Base-by-base conservation (phyloP, 2,329 filamentous ascomycete species). In the Fusarium fujikuroi region DNA sequence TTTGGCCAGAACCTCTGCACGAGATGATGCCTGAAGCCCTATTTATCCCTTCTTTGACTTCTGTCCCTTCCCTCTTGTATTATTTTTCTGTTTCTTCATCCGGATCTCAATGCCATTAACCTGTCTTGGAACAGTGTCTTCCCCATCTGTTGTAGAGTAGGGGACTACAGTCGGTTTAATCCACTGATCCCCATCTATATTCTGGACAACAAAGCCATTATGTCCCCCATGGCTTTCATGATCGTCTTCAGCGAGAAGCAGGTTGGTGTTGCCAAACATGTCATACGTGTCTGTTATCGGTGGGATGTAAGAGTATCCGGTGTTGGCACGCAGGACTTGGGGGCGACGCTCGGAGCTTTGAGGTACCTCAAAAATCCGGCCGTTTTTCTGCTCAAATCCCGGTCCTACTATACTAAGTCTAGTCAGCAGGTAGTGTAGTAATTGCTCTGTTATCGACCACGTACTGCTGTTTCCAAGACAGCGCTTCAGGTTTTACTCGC, bases 101-200 rank as follows among this genome's bases (percentile, higher is more conserved):
- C 6, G 25, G 21, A 60, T 23, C 18, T n/a, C 21, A 21, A 44
- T 9, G 5, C 50, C 62, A 34, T 57, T 61, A 2, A 5, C 5
- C n/a, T 69, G 56, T 21, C 8, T 56, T 8, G 28, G 19, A 9
- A 28, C 2, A 8, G 18, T 9, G 7, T 23, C 25, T 14, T 32
- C 14, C 2, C 10, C 4, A 30, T 19, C 3, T 2, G 9, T 3
- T 12, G 14, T n/a, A 6, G 12, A n/a, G 5, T 5, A 32, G 4
- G 18, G 7, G 9, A 19, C 8, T 5, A 28, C 1, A 1, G 5
- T 5, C 3, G 36, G 19, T 7, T 36, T n/a, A 25, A 18, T 39
- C 62, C 50, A 69, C 21, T 2, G 7, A 14, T 43, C 36, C 2
- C 23, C 32, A 8, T 21, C 6, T 21, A 34, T 49, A 3, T 50